Percentiles rank a stretch among this genome's conserved stretches.
These are phyloP conservation scores for Phytophthora melonis DNA, from an alignment of 352 stramenopile genomes.

Conservation along the genomic window DNA sequence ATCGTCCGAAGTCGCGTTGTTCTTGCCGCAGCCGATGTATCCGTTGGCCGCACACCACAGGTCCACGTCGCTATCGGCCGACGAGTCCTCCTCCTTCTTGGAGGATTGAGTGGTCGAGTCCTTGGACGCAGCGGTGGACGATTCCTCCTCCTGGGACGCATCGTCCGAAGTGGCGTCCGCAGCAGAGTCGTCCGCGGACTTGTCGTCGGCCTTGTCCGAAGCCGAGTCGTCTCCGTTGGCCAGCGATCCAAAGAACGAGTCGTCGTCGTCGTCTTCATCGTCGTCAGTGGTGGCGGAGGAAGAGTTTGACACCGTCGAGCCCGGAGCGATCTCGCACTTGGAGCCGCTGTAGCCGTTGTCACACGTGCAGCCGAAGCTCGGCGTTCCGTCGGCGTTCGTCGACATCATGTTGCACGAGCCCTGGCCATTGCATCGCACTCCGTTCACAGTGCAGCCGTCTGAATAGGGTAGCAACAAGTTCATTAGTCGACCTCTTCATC, in stretches of 20 bases:
- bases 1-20: constrained; percentile 5
- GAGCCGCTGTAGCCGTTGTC: constrained; percentile 76
- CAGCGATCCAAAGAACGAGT: constrained; percentile 8
- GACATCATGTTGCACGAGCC: constrained; percentile 71
- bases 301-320: constrained; percentile 15
- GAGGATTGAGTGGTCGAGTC: constrained; percentile 13
- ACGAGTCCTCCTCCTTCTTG: not conserved
- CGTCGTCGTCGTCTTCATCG: constrained; percentile 2
- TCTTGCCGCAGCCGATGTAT: not conserved
- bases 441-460: constrained; percentile 63
- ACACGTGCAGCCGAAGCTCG: constrained; percentile 70
- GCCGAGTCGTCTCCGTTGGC: not conserved
- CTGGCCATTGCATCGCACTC: constrained; percentile 78
- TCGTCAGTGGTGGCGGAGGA: constrained; percentile 12
- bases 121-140: constrained; percentile 1
- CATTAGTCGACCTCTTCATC: not conserved
- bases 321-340: constrained; percentile 47
- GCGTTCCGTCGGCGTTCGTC: constrained; percentile 37
- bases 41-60: not conserved
- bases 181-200: constrained; percentile 3
- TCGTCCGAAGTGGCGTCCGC: constrained; percentile 6
- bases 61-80: not conserved
- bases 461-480: not conserved
- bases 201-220: constrained; percentile 2
- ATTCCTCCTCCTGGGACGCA: constrained; percentile 2